Base-by-base conservation (phyloP, 2,329 filamentous ascomycete genomes). In the Ophiostoma angusticollis region DNA sequence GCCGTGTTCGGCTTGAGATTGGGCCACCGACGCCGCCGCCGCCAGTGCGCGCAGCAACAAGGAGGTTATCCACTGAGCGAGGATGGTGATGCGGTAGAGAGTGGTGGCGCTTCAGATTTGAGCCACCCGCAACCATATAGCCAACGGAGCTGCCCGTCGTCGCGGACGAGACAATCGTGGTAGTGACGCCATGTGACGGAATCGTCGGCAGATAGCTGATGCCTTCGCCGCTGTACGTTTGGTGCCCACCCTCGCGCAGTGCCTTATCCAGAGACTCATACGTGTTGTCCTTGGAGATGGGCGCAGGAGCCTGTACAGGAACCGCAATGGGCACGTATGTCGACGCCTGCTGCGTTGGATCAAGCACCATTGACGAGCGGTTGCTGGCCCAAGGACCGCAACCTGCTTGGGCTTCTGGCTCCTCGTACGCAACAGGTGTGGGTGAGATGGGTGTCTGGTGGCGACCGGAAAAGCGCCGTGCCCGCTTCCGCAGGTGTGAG, bases 401-500 rank as follows among this genome's bases (percentile, higher is more conserved):
- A 31, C 87, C 89, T 37, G 83, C 84, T 54, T 89, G 87, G n/a
- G 86, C 81, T 58, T 96, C 91, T 39, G 93, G 67, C 53, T 96
- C 89, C 50, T 95, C 87, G 40, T 79, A 78, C 31, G n/a, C n/a
- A n/a, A n/a, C n/a, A n/a, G n/a, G n/a, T n/a, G 72, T 75, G 8
- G 85, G 81, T 14, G 85, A 84, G 42, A 81, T 75, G 7, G 84
- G 80, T 12, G 78, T 79, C 55, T 89, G 84, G 54, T 94, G 86
- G 41, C 89, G 79, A 33, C 91, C 91, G 19, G 91, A 98, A 44
- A 98, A 79, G 49, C 91, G 74, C 50, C 91, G 76, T 21, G 93
- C 91, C 37, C 89, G 80, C 61, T 98, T 98, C 41, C 91, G 76
- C 7, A 98, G 70, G 56, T 98, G 91, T 1, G 91, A 96, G 62